Evolutionary conservation across 306 rosid species (phyloP).

Genomic region (Senna siamea): DNA sequence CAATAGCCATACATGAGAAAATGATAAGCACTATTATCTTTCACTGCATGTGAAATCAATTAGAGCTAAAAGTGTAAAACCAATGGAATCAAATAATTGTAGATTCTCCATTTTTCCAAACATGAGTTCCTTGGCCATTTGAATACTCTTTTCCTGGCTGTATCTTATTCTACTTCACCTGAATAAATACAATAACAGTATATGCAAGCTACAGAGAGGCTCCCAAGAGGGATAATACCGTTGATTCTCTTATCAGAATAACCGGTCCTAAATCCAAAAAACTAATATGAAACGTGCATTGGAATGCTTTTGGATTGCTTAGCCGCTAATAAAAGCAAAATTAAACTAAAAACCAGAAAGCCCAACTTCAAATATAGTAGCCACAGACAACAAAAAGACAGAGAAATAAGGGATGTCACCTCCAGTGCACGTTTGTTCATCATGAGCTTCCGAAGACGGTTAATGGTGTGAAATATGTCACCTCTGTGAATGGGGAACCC

Average conservation of each 20-base stretch:
- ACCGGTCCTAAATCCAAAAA: too few relatives aligned
- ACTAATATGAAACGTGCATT: too few relatives aligned
- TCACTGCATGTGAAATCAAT: slow-evolving; percentile 2
- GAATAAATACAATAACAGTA: not conserved
- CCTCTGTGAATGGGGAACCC: slow-evolving; percentile 82
- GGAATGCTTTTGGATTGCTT: too few relatives aligned
- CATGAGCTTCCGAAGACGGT: slow-evolving; percentile 85
- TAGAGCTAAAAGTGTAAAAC: not conserved
- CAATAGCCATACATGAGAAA: slow-evolving; percentile 35
- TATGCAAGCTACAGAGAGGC: too few relatives aligned
- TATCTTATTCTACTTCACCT: slow-evolving; percentile 5
- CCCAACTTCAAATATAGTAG: not conserved
- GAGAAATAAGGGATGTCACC: slow-evolving; percentile 47
- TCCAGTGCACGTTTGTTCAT: slow-evolving; percentile 85
- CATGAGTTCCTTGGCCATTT: not conserved
- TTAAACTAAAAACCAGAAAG: not conserved
- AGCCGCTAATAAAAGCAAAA: not conserved
- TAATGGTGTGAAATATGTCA: slow-evolving; percentile 80
- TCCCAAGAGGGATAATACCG: too few relatives aligned
- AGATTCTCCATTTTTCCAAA: slow-evolving; percentile 7
- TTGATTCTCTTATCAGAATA: too few relatives aligned
- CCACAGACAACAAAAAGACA: not conserved
- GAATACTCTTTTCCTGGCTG: slow-evolving; percentile 4
- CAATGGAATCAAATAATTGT: too few relatives aligned
- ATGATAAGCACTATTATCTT: not conserved